Evolutionary conservation across 306 rosid genomes (phyloP), one percentile per base, ranked within the genome.

Genomic region (Abrus pulchellus): DNA sequence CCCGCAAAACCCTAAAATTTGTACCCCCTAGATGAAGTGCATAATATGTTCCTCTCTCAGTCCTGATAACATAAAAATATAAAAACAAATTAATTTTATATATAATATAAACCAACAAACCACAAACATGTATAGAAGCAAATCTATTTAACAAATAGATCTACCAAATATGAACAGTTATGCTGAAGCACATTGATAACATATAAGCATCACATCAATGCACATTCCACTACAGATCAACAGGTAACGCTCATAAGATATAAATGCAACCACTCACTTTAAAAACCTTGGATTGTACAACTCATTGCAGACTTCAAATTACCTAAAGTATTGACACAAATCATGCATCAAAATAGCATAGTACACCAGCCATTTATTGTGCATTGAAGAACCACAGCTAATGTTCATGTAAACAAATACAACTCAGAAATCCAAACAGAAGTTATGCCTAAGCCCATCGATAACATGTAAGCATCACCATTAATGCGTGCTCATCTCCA

Each of bases 1-100:
- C 91, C 63, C 97, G 89, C 83, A 89, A 81, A 74, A 91, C 97
- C 93, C 98, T 82, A 86, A 90, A 92, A 88, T 94, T 89, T 67
- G 98, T 91, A 62, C 94, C 98, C 52, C 97, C 97, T 72, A 94
- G 94, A 90, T 94, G 92, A 79, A 94, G 89, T 5, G 97, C 97
- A 84, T 92, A 94, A 78, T 86, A 91, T 63, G 92, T 90, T 86
- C 97, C 98, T 69, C 72, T 87, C 83, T 94, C 97, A 5, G 86
- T 88, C 89, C 98, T 94, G 90, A 63, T 78, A 54, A 61, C 52
- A 44, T 65, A 65, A 43, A 74, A 57, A 29, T 3, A 45, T 49
- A 72, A 29, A 67, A 44, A 36, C 28, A 62, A 14, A 72, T 67
- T 72, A 66, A 11, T 3, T 27, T 33, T n/a, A 12, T 50, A 57